Evolutionary conservation across 345 rosid genomes (phyloP).

Genomic region (Hirschfeldia incana): DNA sequence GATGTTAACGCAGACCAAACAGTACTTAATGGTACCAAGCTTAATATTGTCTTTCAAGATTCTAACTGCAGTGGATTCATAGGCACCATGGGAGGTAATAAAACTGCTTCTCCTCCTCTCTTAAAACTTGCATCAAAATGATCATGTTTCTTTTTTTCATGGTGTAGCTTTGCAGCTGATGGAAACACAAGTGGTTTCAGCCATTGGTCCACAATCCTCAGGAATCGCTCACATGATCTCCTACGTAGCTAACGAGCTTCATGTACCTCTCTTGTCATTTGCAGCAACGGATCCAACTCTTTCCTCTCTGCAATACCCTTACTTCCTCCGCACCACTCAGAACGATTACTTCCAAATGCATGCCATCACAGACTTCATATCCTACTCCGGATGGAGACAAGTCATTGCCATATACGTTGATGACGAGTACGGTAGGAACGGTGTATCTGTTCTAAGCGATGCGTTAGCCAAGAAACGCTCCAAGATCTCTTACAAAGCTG

Average conservation of each 20-base stretch:
- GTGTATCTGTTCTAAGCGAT: not conserved
- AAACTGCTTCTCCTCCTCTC: not conserved
- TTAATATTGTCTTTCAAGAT: not conserved
- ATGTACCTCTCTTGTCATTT: not conserved
- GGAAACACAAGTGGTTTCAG: not conserved
- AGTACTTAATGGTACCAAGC: not conserved
- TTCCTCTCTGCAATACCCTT: not conserved
- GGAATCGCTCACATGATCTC: not conserved
- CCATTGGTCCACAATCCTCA: not conserved
- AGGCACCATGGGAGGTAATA: not conserved
- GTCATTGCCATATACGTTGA: not conserved
- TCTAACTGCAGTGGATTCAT: not conserved
- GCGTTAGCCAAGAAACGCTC: not conserved
- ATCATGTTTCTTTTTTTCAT: not conserved
- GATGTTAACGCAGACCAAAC: not conserved
- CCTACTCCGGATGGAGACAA: not conserved
- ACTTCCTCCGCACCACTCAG: not conserved
- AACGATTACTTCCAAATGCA: not conserved
- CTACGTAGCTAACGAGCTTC: not conserved
- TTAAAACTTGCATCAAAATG: not conserved
- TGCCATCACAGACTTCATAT: not conserved
- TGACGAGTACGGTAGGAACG: not conserved
- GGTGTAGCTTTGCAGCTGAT: constrained; percentile 1
- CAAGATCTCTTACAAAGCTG: not conserved
- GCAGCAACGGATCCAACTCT: not conserved